Base-by-base conservation (phyloP, 2,329 filamentous ascomycete genomes). In the Ophiostoma perfectum region DNA sequence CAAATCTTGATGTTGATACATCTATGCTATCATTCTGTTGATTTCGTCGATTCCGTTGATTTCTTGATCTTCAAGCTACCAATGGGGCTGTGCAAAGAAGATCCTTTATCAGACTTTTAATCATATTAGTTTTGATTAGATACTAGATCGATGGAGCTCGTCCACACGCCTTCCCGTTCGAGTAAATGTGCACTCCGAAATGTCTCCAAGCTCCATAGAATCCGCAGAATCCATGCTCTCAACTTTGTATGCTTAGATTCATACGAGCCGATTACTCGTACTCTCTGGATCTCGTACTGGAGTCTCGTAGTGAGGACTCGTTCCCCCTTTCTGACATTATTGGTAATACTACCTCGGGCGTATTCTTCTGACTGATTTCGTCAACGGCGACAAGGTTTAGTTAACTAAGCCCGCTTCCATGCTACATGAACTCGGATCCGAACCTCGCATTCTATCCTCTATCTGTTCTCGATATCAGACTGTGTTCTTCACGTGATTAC, bases 121-220 rank as follows among this genome's bases (percentile, higher is more conserved):
- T 27, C 27, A 27, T 27, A 27, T 27, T 27, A 27, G 2, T 27
- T 27, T 27, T 27, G 27, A 27, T 38, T 38, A 60, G 38, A 16
- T 14, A 14, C 36, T 4, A 39, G 27, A 60, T 16, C 58, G 18
- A 41, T 64, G 60, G 60, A 64, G 39, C 60, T 42, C 58, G 42
- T 63, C 18, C 16, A 63, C n/a, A n/a, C 60, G 60, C 60, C 60
- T 63, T 63, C 39, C 60, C 60, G 39, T 42, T 63, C 18, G 38
- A 63, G 60, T 39, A 27, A 11, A 42, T 60, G 27, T 38, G 36
- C 6, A 60, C 14, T 39, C 27, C 27, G 27, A 60, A 12, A 27
- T 27, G 27, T 27, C 27, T 27, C 27, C 27, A 27, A 60, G 27
- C 4, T 14, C 45, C 45, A 49, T 45, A 45, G 5, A 45, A 55